A percentile compares a stretch with the other conserved stretches of the same genome.
Evolutionary conservation across 2,329 filamentous ascomycete genomes (phyloP).

Genomic region (Gnomoniopsis sp.): DNA sequence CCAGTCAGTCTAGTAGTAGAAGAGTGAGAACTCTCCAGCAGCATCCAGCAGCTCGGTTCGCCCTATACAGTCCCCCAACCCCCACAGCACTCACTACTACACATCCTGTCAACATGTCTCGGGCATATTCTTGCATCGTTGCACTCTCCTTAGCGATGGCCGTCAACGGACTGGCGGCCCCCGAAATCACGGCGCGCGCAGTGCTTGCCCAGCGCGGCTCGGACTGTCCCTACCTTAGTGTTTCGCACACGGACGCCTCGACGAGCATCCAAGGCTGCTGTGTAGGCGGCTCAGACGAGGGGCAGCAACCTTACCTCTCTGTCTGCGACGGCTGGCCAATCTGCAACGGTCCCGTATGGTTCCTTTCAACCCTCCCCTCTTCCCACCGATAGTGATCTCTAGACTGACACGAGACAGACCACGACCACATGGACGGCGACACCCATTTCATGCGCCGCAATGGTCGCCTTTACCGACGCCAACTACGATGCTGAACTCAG

Average conservation of each 20-base stretch:
- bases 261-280: neutral
- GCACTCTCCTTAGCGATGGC: neutral
- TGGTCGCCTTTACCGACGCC: neutral
- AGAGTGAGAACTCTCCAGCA: too few relatives aligned
- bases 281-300: neutral
- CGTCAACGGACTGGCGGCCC: neutral
- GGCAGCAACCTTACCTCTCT: neutral
- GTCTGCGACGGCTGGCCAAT: conserved; percentile 5
- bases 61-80: too few relatives aligned
- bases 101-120: neutral
- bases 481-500: conserved; percentile 1
- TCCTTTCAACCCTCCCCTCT: neutral
- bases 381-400: neutral
- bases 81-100: too few relatives aligned
- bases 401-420: neutral
- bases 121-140: neutral
- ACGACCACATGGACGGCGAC: neutral
- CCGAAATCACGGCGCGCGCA: neutral
- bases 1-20: too few relatives aligned
- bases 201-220: neutral
- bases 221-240: neutral
- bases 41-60: too few relatives aligned
- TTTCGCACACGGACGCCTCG: neutral
- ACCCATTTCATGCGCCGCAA: neutral
- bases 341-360: neutral